Conservation (phyloP, 2,329 filamentous ascomycete genomes). For the Teratosphaeria pseudoeucalypti region DNA sequence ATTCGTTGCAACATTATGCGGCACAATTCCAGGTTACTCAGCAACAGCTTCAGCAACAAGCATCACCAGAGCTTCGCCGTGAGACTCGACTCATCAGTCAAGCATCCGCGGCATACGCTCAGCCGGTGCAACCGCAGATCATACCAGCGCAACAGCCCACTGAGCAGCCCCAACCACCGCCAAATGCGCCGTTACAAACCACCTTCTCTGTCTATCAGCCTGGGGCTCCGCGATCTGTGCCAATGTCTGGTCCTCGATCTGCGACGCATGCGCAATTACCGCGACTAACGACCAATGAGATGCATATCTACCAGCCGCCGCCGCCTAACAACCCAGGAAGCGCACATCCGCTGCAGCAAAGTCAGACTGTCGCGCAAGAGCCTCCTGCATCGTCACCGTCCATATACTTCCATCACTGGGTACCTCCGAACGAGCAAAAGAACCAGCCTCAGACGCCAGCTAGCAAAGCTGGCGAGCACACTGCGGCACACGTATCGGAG, state of each 20-base stretch:
- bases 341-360: constrained; percentile 33
- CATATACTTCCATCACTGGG: constrained; percentile 90
- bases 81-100: constrained; percentile 34
- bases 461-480: constrained; percentile 41
- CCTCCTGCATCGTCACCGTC: constrained; percentile 58
- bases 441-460: constrained; percentile 64
- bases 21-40: constrained; percentile 36
- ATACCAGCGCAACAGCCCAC: constrained; percentile 31
- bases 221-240: constrained; percentile 20
- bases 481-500: constrained; percentile 43
- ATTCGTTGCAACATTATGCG: constrained; percentile 42
- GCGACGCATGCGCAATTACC: constrained; percentile 39
- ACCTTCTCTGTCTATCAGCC: constrained; percentile 31
- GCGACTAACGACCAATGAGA: constrained; percentile 43
- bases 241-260: constrained; percentile 34
- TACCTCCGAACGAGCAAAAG: constrained; percentile 56
- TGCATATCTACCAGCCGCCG: constrained; percentile 39
- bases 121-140: constrained; percentile 22
- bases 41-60: constrained; percentile 27
- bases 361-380: constrained; percentile 48
- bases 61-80: constrained; percentile 33
- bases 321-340: constrained; percentile 29
- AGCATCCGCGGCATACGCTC: constrained; percentile 14
- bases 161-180: constrained; percentile 16
- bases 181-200: constrained; percentile 24